These are phyloP conservation scores for Mycena galericulata DNA, from an alignment of 768 basidiomycete genomes.

Conservation along the genomic window DNA sequence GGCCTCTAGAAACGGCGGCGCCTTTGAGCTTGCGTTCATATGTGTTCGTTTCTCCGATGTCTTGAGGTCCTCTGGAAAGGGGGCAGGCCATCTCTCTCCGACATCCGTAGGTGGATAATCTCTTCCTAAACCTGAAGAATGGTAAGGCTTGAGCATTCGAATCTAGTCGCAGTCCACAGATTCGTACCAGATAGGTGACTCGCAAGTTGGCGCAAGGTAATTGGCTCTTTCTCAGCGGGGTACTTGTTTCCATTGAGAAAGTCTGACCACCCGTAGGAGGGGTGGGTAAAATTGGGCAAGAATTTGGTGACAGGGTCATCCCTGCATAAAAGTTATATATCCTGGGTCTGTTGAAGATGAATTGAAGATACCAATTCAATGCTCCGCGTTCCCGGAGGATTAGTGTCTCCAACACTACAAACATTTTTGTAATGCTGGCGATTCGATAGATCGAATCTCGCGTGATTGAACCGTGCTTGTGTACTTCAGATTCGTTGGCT, in stretches of 20 bases:
- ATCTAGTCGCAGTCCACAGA: background rate
- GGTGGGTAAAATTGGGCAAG: conserved; percentile 52
- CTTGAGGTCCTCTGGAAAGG: conserved; percentile 42
- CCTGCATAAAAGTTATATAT: conserved; percentile 42
- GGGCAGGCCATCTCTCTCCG: conserved; percentile 55
- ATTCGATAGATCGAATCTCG: conserved; percentile 63
- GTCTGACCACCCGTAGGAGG: conserved; percentile 49
- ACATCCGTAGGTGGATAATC: conserved; percentile 49
- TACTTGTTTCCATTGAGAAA: conserved; percentile 38
- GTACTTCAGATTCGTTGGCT: conserved; percentile 56
- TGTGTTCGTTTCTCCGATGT: conserved; percentile 45
- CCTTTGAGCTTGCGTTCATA: conserved; percentile 38
- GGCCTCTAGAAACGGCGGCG: conserved; percentile 46
- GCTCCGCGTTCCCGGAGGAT: conserved; percentile 60
- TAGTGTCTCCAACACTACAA: conserved; percentile 60
- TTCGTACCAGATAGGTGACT: conserved; percentile 49
- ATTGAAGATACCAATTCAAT: conserved; percentile 48
- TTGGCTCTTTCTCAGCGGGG: conserved; percentile 37
- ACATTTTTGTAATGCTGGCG: conserved; percentile 65
- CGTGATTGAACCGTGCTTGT: conserved; percentile 42
- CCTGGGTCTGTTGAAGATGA: background rate
- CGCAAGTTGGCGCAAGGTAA: conserved; percentile 56
- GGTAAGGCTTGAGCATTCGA: background rate
- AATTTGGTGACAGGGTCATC: conserved; percentile 64
- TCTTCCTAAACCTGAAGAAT: conserved; percentile 48